Evolutionary conservation across 2,329 filamentous ascomycete genomes (phyloP).

Genomic region (Fusarium devonianum): DNA sequence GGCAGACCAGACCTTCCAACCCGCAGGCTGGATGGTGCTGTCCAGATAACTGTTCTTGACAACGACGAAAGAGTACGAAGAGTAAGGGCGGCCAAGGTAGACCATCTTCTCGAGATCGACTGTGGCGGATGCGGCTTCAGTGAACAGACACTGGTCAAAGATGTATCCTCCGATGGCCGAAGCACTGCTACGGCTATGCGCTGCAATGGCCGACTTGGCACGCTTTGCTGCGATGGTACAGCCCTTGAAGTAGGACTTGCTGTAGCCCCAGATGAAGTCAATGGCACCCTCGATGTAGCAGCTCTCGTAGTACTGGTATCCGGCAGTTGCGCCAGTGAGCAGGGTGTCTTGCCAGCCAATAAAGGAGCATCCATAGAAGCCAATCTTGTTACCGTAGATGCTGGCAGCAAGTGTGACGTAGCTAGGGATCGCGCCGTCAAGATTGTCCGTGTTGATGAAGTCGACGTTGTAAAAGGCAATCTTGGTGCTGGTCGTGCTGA

Average conservation of each 20-base stretch:
- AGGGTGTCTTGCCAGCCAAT: constrained; percentile 58
- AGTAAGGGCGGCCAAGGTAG: constrained; percentile 57
- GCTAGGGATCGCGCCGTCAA: constrained; percentile 46
- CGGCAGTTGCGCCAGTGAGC: constrained; percentile 48
- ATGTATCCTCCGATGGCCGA: constrained; percentile 42
- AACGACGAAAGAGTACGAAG: constrained; percentile 53
- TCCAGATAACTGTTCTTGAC: constrained; percentile 58
- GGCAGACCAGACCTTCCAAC: constrained; percentile 59
- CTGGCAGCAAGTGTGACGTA: constrained; percentile 51
- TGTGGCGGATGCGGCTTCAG: constrained; percentile 31
- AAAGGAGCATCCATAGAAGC: constrained; percentile 52
- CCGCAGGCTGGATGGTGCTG: constrained; percentile 32
- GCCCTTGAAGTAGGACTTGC: constrained; percentile 46
- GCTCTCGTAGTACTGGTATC: constrained; percentile 56
- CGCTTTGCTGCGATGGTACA: constrained; percentile 47
- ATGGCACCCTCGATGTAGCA: constrained; percentile 45
- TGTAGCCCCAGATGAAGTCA: constrained; percentile 38
- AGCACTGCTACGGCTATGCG: constrained; percentile 40
- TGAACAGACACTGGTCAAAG: constrained; percentile 43
- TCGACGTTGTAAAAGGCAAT: constrained; percentile 69
- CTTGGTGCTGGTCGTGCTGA: constrained; percentile 23
- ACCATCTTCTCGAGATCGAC: constrained; percentile 45
- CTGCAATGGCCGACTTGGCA: constrained; percentile 39
- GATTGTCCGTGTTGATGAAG: constrained; percentile 52
- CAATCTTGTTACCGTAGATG: constrained; percentile 42